phyloP scores from a whole-genome alignment of 1,139 yeast species.

The Debaryomycetaceae sp. region DNA sequence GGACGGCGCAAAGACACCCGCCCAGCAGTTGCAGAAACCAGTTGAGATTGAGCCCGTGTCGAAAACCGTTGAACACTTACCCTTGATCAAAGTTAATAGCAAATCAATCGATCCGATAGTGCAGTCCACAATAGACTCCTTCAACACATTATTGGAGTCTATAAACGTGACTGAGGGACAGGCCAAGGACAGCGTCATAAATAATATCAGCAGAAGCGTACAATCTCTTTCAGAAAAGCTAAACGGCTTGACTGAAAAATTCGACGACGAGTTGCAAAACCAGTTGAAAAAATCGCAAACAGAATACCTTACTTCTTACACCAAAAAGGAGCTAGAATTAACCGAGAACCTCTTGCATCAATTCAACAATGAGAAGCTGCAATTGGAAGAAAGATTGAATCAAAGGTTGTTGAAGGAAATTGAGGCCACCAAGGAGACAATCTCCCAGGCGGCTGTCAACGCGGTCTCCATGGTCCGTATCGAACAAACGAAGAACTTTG shows the following conservation, averaged over 20 bases:
- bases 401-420: constrained; percentile 62
- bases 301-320: constrained; percentile 55
- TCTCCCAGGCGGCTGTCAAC: constrained; percentile 73
- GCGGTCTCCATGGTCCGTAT: constrained; percentile 69
- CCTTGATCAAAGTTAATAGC: constrained; percentile 28
- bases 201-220: constrained; percentile 30
- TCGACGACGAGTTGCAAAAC: constrained; percentile 39
- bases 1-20: constrained; percentile 31
- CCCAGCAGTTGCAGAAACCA: constrained; percentile 45
- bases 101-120: constrained; percentile 44
- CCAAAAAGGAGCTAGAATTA: constrained; percentile 50
- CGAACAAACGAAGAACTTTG: constrained; percentile 70
- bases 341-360: constrained; percentile 48
- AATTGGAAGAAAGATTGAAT: constrained; percentile 62
- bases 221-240: constrained; percentile 30
- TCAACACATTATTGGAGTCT: constrained; percentile 51
- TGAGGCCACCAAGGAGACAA: constrained; percentile 63
- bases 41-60: constrained; percentile 37
- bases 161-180: constrained; percentile 40
- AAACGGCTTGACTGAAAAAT: constrained; percentile 33
- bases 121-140: constrained; percentile 42
- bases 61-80: constrained; percentile 31
- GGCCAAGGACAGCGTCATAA: constrained; percentile 27
- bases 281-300: constrained; percentile 41
- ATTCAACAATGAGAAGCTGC: constrained; percentile 52